These are phyloP conservation scores for Astrothelium macrocarpum DNA, from an alignment of 495 filamentous ascomycete species.

Conservation along the genomic window DNA sequence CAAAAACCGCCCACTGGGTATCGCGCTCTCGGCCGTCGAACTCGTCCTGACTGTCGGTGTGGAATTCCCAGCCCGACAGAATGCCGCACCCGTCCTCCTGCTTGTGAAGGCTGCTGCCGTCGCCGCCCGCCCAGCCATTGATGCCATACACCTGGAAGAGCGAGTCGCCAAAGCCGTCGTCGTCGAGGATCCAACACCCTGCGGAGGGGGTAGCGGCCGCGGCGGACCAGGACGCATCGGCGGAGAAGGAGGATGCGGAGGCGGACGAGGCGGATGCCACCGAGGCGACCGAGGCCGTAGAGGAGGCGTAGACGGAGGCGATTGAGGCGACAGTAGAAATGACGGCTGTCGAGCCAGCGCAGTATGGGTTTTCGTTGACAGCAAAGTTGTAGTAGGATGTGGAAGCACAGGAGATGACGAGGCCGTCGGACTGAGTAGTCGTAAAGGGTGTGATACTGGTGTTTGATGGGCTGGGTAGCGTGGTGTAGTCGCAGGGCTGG, in stretches of 20 bases:
- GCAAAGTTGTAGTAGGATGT: neutral
- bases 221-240: neutral
- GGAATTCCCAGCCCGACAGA: neutral
- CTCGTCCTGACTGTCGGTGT: neutral
- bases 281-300: neutral
- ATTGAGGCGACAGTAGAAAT: neutral
- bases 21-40: neutral
- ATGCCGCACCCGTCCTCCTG: neutral
- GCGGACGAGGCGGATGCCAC: neutral
- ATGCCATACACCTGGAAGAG: neutral
- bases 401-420: neutral
- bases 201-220: neutral
- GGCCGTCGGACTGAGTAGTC: neutral
- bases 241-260: neutral
- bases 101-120: neutral
- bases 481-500: neutral
- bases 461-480: neutral
- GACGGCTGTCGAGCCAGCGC: neutral
- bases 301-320: neutral
- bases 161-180: neutral
- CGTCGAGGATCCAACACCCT: constrained; percentile 1
- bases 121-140: neutral
- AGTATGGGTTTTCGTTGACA: neutral
- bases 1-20: neutral
- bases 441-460: neutral